Conservation (phyloP, 495 filamentous ascomycete species). For the Apodospora peruviana region DNA sequence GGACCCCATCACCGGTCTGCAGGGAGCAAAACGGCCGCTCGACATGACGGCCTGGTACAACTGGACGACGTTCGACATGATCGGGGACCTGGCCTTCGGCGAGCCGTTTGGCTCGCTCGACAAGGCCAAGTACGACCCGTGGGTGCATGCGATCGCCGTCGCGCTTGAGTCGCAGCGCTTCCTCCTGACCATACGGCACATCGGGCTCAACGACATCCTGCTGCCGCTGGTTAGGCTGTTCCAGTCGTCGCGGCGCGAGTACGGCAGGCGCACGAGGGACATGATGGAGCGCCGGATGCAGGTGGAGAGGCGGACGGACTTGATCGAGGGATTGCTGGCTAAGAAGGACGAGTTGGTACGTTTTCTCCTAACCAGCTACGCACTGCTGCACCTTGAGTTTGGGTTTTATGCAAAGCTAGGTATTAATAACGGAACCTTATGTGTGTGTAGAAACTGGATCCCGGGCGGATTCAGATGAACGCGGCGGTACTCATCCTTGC, state of each 20-base stretch:
- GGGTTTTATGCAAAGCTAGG: slow-evolving; percentile 18
- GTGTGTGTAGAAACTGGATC: slow-evolving; percentile 30
- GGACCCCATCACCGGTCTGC: slow-evolving; percentile 29
- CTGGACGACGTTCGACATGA: background rate
- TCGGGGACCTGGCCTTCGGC: background rate
- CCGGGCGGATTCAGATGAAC: slow-evolving; percentile 10
- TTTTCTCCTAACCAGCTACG: slow-evolving; percentile 28
- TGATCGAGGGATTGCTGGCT: slow-evolving; percentile 37
- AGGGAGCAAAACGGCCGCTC: slow-evolving; percentile 18
- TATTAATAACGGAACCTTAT: background rate
- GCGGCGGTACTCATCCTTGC: slow-evolving; percentile 37
- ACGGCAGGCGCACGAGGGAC: background rate
- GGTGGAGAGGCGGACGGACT: slow-evolving; percentile 23
- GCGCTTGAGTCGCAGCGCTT: no score
- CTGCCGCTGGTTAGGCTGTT: background rate
- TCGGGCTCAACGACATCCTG: slow-evolving; percentile 11
- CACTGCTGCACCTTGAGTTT: slow-evolving; percentile 8
- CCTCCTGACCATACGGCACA: no score
- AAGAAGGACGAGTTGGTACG: slow-evolving; percentile 28
- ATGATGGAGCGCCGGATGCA: background rate
- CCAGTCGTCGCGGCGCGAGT: background rate
- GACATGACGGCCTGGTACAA: background rate
- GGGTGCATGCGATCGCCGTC: slow-evolving; percentile 10
- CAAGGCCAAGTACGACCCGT: background rate
- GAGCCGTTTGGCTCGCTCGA: background rate